phyloP scores from a whole-genome alignment of 2,329 filamentous ascomycete genomes.

The Cytospora piceicola region DNA sequence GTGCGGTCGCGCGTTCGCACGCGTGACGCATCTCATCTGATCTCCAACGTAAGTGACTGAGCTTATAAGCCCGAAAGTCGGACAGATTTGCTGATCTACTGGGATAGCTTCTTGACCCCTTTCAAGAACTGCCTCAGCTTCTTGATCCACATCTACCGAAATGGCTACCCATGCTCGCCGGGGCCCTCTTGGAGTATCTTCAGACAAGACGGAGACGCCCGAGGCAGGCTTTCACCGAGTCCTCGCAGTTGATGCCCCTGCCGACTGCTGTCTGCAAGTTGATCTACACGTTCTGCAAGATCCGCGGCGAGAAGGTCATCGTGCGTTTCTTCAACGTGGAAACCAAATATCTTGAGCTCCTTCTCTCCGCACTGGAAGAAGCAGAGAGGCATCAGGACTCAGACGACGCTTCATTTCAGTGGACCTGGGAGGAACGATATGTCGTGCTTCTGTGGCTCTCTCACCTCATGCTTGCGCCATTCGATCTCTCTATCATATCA shows the following conservation, averaged over 20 bases:
- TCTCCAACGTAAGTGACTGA: constrained; percentile 46
- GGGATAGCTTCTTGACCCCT: constrained; percentile 70
- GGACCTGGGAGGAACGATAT: constrained; percentile 88
- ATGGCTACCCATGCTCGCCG: constrained; percentile 74
- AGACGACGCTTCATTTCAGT: constrained; percentile 37
- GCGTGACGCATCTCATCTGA: constrained; percentile 53
- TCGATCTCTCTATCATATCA: constrained; percentile 87
- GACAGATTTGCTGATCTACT: constrained; percentile 30
- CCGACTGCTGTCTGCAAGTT: constrained; percentile 76
- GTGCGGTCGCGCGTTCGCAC: constrained; percentile 55
- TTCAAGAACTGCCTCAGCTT: constrained; percentile 93
- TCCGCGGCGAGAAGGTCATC: constrained; percentile 90
- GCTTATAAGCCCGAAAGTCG: no score
- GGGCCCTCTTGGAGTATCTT: constrained; percentile 74
- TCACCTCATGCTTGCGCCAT: constrained; percentile 81
- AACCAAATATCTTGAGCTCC: constrained; percentile 78
- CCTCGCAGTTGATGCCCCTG: constrained; percentile 56
- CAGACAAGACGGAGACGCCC: constrained; percentile 46
- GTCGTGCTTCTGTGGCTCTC: constrained; percentile 86
- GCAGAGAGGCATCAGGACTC: constrained; percentile 43
- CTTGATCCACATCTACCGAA: constrained; percentile 80
- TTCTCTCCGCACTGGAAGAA: constrained; percentile 75
- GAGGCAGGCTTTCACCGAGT: constrained; percentile 39
- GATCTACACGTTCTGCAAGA: constrained; percentile 91
- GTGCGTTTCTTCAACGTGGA: constrained; percentile 91